Base-by-base conservation (phyloP, 164 flowering plant genomes). In the Vitis amurensis region DNA sequence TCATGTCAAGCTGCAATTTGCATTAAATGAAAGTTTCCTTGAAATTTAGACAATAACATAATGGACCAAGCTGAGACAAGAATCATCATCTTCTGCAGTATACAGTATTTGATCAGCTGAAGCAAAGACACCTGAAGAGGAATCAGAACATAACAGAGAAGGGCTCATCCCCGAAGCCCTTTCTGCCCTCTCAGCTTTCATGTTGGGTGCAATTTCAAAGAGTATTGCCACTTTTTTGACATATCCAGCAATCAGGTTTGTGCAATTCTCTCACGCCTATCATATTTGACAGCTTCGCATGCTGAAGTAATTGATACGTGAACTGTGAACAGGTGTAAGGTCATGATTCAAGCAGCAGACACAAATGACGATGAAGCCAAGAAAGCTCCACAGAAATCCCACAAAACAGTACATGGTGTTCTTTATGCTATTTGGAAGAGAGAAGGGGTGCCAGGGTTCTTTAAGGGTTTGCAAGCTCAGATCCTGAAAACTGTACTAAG, bases 401-500 rank as follows among this genome's bases (percentile, higher is more conserved):
- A 63, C 11, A 82, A 80, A 73, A 78, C 84, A 48, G 0, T 83
- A 14, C 27, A 68, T 27, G 77, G 71, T 47, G 72, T 81, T 12
- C 37, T 83, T 4, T 60, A 8, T 67, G 68, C 81, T n/a, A 86
- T 86, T 27, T 83, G 88, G 88, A 78, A 55, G 73, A 75, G 69
- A 66, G 96, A 89, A 79, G 97, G 96, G 31, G 0, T 78, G 0
- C 68, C 82, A 14, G 93, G 97, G 11, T 91, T 85, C 70, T 91
- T 80, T 74, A 91, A 91, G 77, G 97, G 97, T 59, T 63, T 91
- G 72, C 80, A 86, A 3, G 92, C 97, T 44, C 97, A 91, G 82
- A 89, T 91, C 56, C 63, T 88, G 80, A 91, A 91, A 74, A 91
- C 97, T 4, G 97, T 91, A 17, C 68, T 89, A 13, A 91, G 91